Conservation (phyloP, 441 rosid species). For the Macaranga tanarius region DNA sequence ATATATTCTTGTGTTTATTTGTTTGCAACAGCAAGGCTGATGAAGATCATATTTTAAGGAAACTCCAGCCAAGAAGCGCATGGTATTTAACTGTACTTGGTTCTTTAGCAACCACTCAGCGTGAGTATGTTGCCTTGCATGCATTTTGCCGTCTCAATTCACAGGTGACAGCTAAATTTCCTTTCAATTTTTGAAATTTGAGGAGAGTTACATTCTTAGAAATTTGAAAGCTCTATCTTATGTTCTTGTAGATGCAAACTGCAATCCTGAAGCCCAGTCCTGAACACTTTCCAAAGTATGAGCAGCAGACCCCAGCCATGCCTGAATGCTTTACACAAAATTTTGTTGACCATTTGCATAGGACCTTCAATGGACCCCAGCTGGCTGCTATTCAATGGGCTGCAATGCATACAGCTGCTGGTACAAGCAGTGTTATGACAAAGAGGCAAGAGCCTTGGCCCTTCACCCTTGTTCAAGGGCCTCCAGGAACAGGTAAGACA, state of each 20-base stretch:
- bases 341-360: conserved; percentile 73
- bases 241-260: conserved; percentile 74
- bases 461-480: conserved; percentile 98
- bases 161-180: conserved; percentile 52
- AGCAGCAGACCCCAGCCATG: conserved; percentile 83
- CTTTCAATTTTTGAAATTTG: neutral
- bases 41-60: conserved; percentile 84
- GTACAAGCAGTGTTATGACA: conserved; percentile 76
- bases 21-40: conserved; percentile 57
- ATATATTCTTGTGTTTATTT: neutral
- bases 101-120: conserved; percentile 97
- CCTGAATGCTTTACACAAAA: conserved; percentile 95
- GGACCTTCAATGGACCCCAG: conserved; percentile 92
- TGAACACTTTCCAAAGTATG: conserved; percentile 92
- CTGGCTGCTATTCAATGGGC: conserved; percentile 98
- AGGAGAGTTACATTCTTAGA: conserved; percentile 10
- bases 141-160: conserved; percentile 93
- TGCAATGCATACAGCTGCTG: conserved; percentile 98
- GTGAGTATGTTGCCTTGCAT: conserved; percentile 97
- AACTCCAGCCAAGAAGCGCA: conserved; percentile 70
- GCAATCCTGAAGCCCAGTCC: conserved; percentile 95
- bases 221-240: conserved; percentile 23
- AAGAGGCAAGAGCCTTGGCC: conserved; percentile 99
- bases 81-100: conserved; percentile 97
- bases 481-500: conserved; percentile 99